Percentiles rank a stretch among this genome's conserved stretches.
Evolutionary conservation across 805 yeast species (phyloP).

Genomic region (Scheffersomyces spartinae): DNA sequence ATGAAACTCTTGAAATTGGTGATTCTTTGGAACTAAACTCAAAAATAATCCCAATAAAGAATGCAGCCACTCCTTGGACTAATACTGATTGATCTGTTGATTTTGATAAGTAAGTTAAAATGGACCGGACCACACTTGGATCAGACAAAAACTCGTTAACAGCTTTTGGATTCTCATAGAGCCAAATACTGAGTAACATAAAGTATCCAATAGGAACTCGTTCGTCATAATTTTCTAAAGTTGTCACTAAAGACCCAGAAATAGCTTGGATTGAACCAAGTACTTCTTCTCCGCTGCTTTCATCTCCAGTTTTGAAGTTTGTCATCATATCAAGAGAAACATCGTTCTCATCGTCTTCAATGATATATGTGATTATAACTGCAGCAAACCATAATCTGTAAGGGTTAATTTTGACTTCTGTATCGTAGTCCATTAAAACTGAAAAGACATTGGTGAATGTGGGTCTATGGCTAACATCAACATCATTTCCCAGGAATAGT

Average conservation of each 20-base stretch:
- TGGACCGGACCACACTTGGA: conserved; percentile 49
- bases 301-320: conserved; percentile 49
- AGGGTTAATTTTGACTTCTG: conserved; percentile 57
- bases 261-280: conserved; percentile 63
- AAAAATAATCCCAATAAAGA: conserved; percentile 65
- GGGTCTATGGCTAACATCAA: conserved; percentile 11
- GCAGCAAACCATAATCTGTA: conserved; percentile 80
- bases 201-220: conserved; percentile 70
- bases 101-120: conserved; percentile 49
- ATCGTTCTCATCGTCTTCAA: conserved; percentile 42
- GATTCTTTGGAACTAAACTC: conserved; percentile 62
- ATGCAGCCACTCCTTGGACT: conserved; percentile 62
- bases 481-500: conserved; percentile 1
- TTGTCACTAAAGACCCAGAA: conserved; percentile 59
- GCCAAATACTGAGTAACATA: conserved; percentile 63
- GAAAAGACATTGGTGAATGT: conserved; percentile 41
- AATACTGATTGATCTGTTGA: conserved; percentile 40
- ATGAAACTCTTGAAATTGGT: conserved; percentile 46
- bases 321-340: too few relatives aligned
- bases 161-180: conserved; percentile 66
- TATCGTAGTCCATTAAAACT: conserved; percentile 66
- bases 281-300: conserved; percentile 54
- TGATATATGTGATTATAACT: conserved; percentile 47
- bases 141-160: conserved; percentile 68
- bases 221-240: conserved; percentile 52